phyloP scores from a whole-genome alignment of 306 rosid genomes.

The Senna siamea region DNA sequence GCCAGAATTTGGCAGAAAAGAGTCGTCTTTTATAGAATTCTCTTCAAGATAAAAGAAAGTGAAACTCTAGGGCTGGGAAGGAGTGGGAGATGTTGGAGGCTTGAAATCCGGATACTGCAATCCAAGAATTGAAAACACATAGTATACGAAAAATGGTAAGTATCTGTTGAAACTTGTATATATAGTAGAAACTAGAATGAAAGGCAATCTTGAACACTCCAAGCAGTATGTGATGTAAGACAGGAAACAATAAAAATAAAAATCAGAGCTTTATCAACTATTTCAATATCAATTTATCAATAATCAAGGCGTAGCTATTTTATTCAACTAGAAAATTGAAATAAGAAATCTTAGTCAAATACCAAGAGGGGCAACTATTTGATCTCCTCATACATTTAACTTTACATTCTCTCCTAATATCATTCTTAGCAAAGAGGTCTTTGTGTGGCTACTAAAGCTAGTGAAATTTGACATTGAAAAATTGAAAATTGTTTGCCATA shows the following conservation, averaged over 20 bases:
- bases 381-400: conserved; percentile 17
- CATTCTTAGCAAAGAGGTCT: background rate
- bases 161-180: background rate
- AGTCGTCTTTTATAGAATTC: conserved; percentile 39
- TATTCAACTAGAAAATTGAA: background rate
- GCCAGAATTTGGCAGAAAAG: conserved; percentile 26
- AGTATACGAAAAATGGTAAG: conserved; percentile 10
- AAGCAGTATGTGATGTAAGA: conserved; percentile 1
- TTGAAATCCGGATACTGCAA: conserved; percentile 97
- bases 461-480: conserved; percentile 12
- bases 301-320: background rate
- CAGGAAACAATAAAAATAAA: background rate
- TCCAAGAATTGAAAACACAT: conserved; percentile 13
- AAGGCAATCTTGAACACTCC: background rate
- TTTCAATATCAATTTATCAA: background rate
- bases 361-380: background rate
- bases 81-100: conserved; percentile 95
- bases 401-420: conserved; percentile 15
- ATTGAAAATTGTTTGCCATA: conserved; percentile 4
- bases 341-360: background rate
- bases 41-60: conserved; percentile 33
- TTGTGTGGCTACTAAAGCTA: background rate
- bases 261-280: background rate
- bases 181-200: conserved; percentile 19
- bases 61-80: conserved; percentile 79